Evolutionary conservation across 306 rosid genomes (phyloP).

Genomic region (Adenanthera pavonina): DNA sequence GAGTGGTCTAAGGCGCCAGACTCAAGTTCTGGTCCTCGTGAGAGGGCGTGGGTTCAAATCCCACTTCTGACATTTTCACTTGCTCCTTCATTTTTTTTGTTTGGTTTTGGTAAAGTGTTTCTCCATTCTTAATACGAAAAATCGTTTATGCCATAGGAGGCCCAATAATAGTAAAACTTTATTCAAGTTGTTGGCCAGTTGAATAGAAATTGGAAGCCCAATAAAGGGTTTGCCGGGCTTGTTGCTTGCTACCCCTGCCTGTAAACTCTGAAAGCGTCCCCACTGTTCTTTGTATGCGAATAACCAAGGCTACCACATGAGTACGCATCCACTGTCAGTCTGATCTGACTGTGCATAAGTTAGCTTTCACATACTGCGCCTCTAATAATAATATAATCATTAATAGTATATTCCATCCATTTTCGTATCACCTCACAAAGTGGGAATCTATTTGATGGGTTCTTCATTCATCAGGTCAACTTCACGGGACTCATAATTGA

Average conservation of each 20-base stretch:
- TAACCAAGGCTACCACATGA: too few species aligned
- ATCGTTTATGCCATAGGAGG: not conserved
- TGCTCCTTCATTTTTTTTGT: not conserved
- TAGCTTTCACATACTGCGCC: not conserved
- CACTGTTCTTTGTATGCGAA: too few species aligned
- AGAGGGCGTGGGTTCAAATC: conserved; percentile 36
- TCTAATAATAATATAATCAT: not conserved
- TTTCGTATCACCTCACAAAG: not conserved
- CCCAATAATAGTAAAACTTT: not conserved
- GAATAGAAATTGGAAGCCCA: not conserved
- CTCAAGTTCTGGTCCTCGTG: conserved; percentile 32
- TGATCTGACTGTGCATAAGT: not conserved
- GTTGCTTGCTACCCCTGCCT: too few species aligned
- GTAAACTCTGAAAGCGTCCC: not conserved
- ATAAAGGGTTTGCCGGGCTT: not conserved
- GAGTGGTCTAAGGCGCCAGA: conserved; percentile 35
- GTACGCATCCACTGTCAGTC: too few species aligned
- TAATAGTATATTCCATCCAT: not conserved
- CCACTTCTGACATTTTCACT: conserved; percentile 9
- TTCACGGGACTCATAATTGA: conserved; percentile 22
- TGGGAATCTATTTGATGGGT: not conserved
- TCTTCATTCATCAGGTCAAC: conserved; percentile 2
- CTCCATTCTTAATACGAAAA: too few species aligned
- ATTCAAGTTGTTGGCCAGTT: not conserved
- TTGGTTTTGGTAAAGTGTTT: not conserved